Evolutionary conservation across 2,329 filamentous ascomycete genomes (phyloP), one percentile per base, ranked within the genome.

Genomic region (Phyllosticta citrichinensis): DNA sequence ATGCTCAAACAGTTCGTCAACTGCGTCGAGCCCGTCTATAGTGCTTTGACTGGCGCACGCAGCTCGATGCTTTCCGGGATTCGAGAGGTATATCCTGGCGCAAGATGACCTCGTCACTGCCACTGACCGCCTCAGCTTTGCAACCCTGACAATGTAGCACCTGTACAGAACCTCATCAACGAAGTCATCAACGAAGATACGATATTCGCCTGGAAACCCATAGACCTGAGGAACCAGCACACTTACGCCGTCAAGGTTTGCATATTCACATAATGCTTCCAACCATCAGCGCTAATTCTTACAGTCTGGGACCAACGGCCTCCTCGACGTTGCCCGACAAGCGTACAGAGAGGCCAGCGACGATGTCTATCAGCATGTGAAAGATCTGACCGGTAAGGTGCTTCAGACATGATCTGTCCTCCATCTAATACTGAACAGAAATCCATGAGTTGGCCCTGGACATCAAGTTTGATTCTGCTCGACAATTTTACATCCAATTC

Each of bases 291-390:
- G 14, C 52, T 55, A 50, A 65, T 22, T 2, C 30, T 12, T 27
- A 4, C 14, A 89, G 82, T 85, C 90, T 54, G 89, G 90, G 0
- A 85, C 94, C 52, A 91, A 90, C 66, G 89, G 89, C 2, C 82
- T 97, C 61, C 82, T 97, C 3, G 93, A 97, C 73, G 88, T 97
- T 47, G 89, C 91, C 35, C 83, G 92, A 5, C 87, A 91, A 68
- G 91, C 90, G 0, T 97, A 94, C 75, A 95, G 94, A 67, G 93
- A 97, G 71, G 85, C 88, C 1, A 94, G 87, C 5, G 83, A 87
- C 56, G 90, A 96, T 71, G 83, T 90, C 3, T 82, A 87, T 65
- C 80, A 87, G 57, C 83, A 93, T 70, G 80, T 93, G 2, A 80
- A 83, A 22, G 80, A 84, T 17, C 73, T 97, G 11, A 83, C 83